A percentile compares a stretch with the other conserved stretches of the same genome.
phyloP scores from a whole-genome alignment of 2,329 filamentous ascomycete genomes.

The Aureobasidium subglaciale region DNA sequence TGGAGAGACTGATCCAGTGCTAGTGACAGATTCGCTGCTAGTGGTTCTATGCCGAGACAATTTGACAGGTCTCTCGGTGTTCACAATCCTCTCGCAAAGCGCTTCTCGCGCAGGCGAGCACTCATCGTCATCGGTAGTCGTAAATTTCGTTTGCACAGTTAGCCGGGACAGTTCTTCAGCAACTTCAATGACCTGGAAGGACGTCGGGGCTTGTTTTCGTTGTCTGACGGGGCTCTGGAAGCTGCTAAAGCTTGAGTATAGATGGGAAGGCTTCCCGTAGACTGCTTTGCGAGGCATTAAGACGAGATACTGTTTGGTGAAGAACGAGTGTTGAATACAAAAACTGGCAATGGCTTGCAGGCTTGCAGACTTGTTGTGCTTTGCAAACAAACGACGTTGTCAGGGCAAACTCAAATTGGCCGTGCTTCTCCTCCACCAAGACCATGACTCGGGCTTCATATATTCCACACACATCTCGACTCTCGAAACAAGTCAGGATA shows the following conservation, averaged over 20 bases:
- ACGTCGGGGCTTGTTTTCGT: neutral
- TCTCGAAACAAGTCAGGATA: neutral
- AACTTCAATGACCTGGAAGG: slow-evolving; percentile 22
- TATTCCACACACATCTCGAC: neutral
- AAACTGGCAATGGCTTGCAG: neutral
- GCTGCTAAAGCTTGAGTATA: slow-evolving; percentile 21
- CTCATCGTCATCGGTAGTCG: neutral
- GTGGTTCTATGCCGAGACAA: neutral
- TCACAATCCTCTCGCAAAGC: neutral
- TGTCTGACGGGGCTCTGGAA: slow-evolving; percentile 23
- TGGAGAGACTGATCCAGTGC: neutral
- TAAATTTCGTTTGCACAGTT: slow-evolving; percentile 2
- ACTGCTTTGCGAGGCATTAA: slow-evolving; percentile 30
- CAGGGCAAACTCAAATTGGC: slow-evolving; percentile 4
- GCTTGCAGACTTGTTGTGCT: slow-evolving; percentile 3
- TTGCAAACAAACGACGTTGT: slow-evolving; percentile 14
- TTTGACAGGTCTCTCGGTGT: slow-evolving; percentile 7
- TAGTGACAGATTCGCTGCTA: neutral
- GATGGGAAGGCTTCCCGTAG: slow-evolving; percentile 33
- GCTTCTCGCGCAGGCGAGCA: neutral
- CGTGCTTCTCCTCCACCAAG: neutral
- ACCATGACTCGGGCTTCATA: slow-evolving; percentile 12
- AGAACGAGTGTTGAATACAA: neutral
- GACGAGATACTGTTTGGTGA: neutral
- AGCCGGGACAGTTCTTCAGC: slow-evolving; percentile 25